phyloP scores from a whole-genome alignment of 805 yeast species.

The Saccharomycopsis sp. region DNA sequence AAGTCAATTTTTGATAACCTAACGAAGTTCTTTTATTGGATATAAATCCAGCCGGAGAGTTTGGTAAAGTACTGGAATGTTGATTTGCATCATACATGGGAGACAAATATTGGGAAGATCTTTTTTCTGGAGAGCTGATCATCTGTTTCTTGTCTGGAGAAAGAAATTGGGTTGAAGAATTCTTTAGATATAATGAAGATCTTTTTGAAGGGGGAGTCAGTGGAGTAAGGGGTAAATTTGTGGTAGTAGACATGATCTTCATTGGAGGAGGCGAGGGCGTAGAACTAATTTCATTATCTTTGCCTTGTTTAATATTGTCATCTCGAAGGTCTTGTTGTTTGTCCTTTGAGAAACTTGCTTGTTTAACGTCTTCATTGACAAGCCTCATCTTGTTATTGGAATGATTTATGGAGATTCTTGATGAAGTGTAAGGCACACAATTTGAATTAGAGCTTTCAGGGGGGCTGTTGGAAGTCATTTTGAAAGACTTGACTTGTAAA shows the following conservation, averaged over 20 bases:
- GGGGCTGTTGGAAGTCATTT: too few relatives aligned
- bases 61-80: background rate
- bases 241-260: background rate
- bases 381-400: too few relatives aligned
- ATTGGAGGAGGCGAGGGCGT: background rate
- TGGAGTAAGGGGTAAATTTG: constrained; percentile 1
- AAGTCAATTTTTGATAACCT: constrained; percentile 1
- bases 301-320: too few relatives aligned
- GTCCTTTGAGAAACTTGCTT: too few relatives aligned
- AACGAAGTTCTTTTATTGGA: constrained; percentile 6
- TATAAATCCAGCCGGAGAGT: constrained; percentile 7
- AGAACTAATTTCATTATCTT: too few relatives aligned
- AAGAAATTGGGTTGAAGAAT: constrained; percentile 6
- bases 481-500: too few relatives aligned
- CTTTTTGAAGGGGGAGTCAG: constrained; percentile 14
- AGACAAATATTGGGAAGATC: constrained; percentile 4
- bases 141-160: constrained; percentile 8
- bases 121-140: background rate
- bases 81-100: background rate
- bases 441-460: too few relatives aligned
- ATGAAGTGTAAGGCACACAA: constrained; percentile 16
- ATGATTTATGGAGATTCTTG: constrained; percentile 4
- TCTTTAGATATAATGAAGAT: background rate
- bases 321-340: too few relatives aligned
- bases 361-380: too few relatives aligned